These are phyloP conservation scores for Lactarius sanguifluus DNA, from an alignment of 768 basidiomycete genomes.

Conservation along the genomic window DNA sequence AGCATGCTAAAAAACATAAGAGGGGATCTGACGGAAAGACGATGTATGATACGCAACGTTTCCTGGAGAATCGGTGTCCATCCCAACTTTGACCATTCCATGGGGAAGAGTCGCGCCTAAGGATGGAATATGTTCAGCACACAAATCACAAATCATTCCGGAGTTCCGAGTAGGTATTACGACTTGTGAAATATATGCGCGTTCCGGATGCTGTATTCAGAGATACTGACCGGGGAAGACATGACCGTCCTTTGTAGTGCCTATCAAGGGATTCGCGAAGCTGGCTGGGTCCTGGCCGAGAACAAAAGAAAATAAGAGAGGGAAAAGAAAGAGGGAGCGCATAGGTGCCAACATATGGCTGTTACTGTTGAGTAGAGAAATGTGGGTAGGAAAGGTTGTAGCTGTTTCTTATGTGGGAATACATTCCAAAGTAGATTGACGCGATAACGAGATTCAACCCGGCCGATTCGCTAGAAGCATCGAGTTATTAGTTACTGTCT, in stretches of 20 bases:
- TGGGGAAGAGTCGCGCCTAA: constrained; percentile 65
- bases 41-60: constrained; percentile 46
- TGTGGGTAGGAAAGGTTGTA: not conserved
- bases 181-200: not conserved
- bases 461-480: too few relatives aligned
- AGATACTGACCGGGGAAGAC: constrained; percentile 56
- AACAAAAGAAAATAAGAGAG: not conserved
- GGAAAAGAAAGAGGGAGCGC: not conserved
- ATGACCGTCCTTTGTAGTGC: constrained; percentile 64
- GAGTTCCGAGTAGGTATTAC: too few relatives aligned
- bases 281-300: constrained; percentile 31
- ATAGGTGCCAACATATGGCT: not conserved
- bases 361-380: not conserved
- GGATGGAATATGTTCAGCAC: not conserved
- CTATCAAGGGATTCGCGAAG: constrained; percentile 59
- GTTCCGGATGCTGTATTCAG: too few relatives aligned
- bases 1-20: constrained; percentile 35
- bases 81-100: constrained; percentile 68
- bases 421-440: not conserved
- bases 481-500: too few relatives aligned
- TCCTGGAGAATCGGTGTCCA: constrained; percentile 65
- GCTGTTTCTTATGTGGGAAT: not conserved
- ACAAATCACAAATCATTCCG: not conserved
- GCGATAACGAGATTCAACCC: too few relatives aligned
- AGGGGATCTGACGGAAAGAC: not conserved